Evolutionary conservation across 495 filamentous ascomycete genomes (phyloP), one percentile per base, ranked within the genome.

Genomic region (Pseudoneurospora amorphoporcata): DNA sequence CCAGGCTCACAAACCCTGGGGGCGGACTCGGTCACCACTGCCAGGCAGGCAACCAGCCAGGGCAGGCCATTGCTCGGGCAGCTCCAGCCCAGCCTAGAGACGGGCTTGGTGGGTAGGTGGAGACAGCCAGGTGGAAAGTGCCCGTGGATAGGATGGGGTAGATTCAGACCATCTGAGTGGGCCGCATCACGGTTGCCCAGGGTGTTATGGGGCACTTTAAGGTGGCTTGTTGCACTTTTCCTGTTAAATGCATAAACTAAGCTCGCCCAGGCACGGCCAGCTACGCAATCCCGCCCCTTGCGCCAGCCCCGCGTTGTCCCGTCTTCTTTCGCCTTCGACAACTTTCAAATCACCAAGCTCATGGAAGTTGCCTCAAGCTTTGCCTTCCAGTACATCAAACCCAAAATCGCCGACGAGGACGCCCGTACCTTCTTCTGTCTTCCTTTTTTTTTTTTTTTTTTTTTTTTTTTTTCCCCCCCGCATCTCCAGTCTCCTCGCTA

Each of bases 301-400:
- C 61, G 61, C 61, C 68, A 69, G 72, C 75, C 73, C 76, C 76
- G 74, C 76, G 74, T 19, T 68, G 35, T 70, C 53, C 53, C 23
- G 53, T 65, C 53, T 73, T 78, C 76, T 71, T 68, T 73, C 68
- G 68, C 39, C 65, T 77, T 76, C 75, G 70, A 75, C 75, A 58
- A 69, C 72, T 71, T 53, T 76, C 71, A 73, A 70, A 72, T 71
- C 53, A 65, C 53, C 12, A 65, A 65, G 53, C 53, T 65, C 4
- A 19, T 58, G 19, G 47, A 58, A 29, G 9, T 29, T 58, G 47
- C 47, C 47, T 58, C 19, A 8, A 10, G 19, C 2, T 35, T 10
- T 65, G 53, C 53, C 32, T 65, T 65, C 14, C 53, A 17, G 14
- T 65, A 65, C 29, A 32, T 65, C 29, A 5, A 58, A 65, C 16